These are phyloP conservation scores for Chenopodium suecicum DNA, from an alignment of 148 eudicot species.

Conservation along the genomic window DNA sequence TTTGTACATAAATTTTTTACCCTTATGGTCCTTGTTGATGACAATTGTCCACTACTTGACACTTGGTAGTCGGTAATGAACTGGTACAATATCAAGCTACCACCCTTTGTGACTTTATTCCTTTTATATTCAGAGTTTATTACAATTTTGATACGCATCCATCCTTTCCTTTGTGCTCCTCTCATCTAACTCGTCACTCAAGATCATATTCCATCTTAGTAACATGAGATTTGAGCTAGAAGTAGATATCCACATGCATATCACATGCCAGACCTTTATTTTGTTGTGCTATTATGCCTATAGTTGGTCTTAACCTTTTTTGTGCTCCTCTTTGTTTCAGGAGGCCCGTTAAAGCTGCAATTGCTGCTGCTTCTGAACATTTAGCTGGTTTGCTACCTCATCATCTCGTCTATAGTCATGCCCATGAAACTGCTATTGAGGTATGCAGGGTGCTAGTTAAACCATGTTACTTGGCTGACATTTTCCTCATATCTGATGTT, in stretches of 20 bases:
- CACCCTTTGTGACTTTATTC: too few species aligned
- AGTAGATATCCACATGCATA: not conserved
- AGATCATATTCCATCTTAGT: too few species aligned
- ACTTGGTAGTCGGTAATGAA: too few species aligned
- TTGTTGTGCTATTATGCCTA: not conserved
- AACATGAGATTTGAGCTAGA: not conserved
- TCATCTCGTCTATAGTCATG: slow-evolving; percentile 90
- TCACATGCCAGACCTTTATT: not conserved
- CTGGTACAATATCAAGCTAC: too few species aligned
- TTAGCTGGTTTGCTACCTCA: slow-evolving; percentile 91
- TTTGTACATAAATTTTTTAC: too few species aligned
- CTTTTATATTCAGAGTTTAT: too few species aligned
- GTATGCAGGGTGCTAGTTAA: slow-evolving; percentile 32
- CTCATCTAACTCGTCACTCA: too few species aligned
- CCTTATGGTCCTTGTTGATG: too few species aligned
- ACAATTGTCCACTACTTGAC: too few species aligned
- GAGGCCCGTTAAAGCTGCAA: slow-evolving; percentile 88
- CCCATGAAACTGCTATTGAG: slow-evolving; percentile 96
- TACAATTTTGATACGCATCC: too few species aligned
- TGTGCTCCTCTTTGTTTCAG: slow-evolving; percentile 37
- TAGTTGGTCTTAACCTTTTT: not conserved
- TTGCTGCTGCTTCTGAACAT: slow-evolving; percentile 90
- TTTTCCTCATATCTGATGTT: not conserved
- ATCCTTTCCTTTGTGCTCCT: too few species aligned
- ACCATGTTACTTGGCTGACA: not conserved